phyloP scores from a whole-genome alignment of 2,329 filamentous ascomycete genomes.

The Scolecobasidium constrictum region DNA sequence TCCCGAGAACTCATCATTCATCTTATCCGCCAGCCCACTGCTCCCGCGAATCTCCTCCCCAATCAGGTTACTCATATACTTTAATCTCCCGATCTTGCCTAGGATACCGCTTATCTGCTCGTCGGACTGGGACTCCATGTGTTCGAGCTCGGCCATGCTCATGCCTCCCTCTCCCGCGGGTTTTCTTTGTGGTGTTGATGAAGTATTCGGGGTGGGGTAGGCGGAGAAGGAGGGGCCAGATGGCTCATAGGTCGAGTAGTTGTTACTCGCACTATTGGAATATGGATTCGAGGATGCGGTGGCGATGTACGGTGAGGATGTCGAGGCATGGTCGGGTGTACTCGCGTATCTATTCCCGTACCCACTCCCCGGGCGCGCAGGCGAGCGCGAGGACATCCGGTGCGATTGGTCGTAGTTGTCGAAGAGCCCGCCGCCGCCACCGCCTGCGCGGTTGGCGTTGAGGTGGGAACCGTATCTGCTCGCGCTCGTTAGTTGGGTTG shows the following conservation, averaged over 20 bases:
- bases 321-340: background rate
- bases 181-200: background rate
- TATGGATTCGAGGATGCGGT: no score
- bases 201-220: constrained; percentile 8
- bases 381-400: background rate
- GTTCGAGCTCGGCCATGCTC: constrained; percentile 61
- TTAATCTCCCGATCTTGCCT: constrained; percentile 80
- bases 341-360: background rate
- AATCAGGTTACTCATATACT: constrained; percentile 80
- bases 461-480: no score
- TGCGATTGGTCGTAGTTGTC: background rate
- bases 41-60: constrained; percentile 92
- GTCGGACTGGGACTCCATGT: constrained; percentile 94
- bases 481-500: no score
- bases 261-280: no score
- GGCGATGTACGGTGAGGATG: no score
- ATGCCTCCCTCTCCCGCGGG: background rate
- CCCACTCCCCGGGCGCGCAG: background rate
- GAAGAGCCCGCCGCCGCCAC: no score
- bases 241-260: background rate
- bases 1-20: constrained; percentile 89
- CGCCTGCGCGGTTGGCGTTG: no score
- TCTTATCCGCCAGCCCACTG: constrained; percentile 78
- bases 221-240: background rate
- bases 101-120: constrained; percentile 80